Evolutionary conservation across 257 asterid species (phyloP).

Genomic region (Solanum piurae): DNA sequence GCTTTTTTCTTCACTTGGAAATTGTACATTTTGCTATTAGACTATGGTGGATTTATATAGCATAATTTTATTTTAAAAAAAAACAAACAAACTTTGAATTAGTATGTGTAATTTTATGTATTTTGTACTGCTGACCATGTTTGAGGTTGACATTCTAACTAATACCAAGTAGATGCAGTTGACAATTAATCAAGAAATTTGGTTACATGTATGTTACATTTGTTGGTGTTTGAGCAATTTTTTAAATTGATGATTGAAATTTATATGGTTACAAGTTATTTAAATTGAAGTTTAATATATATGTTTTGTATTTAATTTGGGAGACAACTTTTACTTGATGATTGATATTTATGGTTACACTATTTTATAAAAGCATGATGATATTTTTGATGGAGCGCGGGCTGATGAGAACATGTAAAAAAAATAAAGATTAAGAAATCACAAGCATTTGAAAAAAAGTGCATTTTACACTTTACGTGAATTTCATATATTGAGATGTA

Average conservation of each 20-base stretch:
- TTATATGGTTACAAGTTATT: too few relatives aligned
- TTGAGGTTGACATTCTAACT: not conserved
- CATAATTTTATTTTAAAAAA: too few relatives aligned
- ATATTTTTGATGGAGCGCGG: too few relatives aligned
- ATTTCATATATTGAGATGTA: not conserved
- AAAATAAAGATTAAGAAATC: not conserved
- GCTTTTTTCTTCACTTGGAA: not conserved
- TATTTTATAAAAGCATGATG: not conserved
- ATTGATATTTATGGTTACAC: not conserved
- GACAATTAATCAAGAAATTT: not conserved
- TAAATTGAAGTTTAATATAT: not conserved
- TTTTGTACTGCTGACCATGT: not conserved
- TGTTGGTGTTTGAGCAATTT: not conserved
- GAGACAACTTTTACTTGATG: not conserved
- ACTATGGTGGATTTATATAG: not conserved
- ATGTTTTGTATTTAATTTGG: not conserved
- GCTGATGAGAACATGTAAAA: not conserved
- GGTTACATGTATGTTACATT: not conserved
- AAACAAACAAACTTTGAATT: not conserved
- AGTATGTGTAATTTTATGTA: not conserved
- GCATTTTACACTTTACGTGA: not conserved
- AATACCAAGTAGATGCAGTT: not conserved
- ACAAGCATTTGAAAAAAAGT: not conserved
- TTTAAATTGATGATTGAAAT: not conserved
- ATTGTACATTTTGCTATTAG: not conserved